Evolutionary conservation across 2,329 filamentous ascomycete species (phyloP), one percentile per base, ranked within the genome.

Genomic region (Lecanosticta acicola): DNA sequence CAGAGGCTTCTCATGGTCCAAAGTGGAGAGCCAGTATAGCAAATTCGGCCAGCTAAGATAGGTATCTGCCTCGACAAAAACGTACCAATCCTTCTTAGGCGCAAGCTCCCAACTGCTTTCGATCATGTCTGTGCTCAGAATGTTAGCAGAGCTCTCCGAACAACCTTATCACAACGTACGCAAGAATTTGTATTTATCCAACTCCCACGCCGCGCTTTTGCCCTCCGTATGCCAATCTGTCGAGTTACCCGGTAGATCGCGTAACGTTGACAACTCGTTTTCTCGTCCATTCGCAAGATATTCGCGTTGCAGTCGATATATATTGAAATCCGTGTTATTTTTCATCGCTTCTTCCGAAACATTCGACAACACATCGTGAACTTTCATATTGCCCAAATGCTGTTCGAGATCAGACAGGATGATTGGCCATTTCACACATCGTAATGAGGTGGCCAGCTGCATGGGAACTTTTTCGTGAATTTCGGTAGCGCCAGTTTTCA

Each of bases 401-500:
- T 71, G 67, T 45, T 71, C 68, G 9, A 71, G 66, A 51, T 78
- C 74, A 29, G 74, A 76, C 50, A 74, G 68, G 46, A 77, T 61
- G 16, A 75, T 61, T n/a, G 74, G 59, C 41, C 62, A 56, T 11
- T 54, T 38, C 11, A 77, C 72, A 60, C 71, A 79, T 14, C 71
- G 69, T 41, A 76, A 75, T 32, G 76, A 71, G 49, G 71, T 77
- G n/a, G 24, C 16, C 50, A 78, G 71, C 53, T 78, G 76, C 3
- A 71, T 60, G 1, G 76, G 74, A 2, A 80, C 67, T 56, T 76
- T 77, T 13, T 71, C 67, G 43, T 67, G 60, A 2, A 73, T 68
- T 53, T 79, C 76, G 10, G 74, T 75, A 10, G 77, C 76, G 43
- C 76, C 77, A 2, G 77, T 80, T 56, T 76, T 75, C 45, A 80